Base-by-base conservation (phyloP, 768 basidiomycete genomes). In the Russula compacta region DNA sequence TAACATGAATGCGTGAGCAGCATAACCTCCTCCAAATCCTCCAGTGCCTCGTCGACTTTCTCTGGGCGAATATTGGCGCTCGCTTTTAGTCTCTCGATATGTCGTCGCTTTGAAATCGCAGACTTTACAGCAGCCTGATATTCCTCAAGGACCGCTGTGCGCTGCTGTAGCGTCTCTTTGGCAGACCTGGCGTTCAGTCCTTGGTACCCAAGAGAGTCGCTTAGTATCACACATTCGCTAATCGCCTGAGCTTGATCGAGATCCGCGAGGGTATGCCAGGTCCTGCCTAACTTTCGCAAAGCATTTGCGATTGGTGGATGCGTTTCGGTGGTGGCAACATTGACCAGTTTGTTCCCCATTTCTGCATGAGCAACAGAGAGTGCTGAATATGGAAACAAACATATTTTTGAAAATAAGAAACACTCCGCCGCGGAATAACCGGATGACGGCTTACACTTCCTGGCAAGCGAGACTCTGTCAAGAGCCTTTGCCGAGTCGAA, bases 141-240 rank as follows among this genome's bases (percentile, higher is more conserved):
- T 72, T 98, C 97, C 69, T 98, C 95, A 62, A 98, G 76, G 10
- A 97, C 92, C 8, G 83, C 83, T 0, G 92, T 91, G 10, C 97
- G 86, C 77, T 94, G 92, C 56, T 85, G 81, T 9, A 98, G 74
- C 0, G 97, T 95, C 72, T 95, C 93, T 72, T 97, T 98, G 1
- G 97, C 97, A 19, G 95, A 92, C 48, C 89, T 82, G n/a, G 97
- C 93, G 69, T 99, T 98, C 75, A 95, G 79, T 19, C 94, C 91
- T 73, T 98, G 95, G 73, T 99, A 99, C 2, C 93, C 93, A 55
- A 98, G 76, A 0, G 92, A 87, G 73, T 99, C 97, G n/a, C 94
- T 95, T 32, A 99, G 74, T 46, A 98, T 87, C 33, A 98, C 92
- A 67, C 91, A 92, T 79, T 98, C 95, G 67, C 89, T 93, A 63